Base-by-base conservation (phyloP, 306 rosid genomes). In the Carpinus fangiana region DNA sequence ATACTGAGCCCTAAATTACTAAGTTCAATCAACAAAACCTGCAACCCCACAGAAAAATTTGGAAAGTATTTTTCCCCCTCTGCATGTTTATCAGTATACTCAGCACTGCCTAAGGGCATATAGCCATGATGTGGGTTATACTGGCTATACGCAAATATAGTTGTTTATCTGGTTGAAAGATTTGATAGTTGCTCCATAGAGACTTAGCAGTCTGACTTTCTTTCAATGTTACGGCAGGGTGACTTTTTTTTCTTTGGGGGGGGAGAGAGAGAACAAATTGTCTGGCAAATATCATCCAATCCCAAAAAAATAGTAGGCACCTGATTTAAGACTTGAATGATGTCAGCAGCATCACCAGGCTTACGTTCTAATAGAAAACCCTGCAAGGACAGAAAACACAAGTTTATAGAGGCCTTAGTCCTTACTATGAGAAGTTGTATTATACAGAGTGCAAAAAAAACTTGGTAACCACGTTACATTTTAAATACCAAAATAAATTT, bases 321-420 rank as follows among this genome's bases (percentile, higher is more conserved):
- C 98, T 90, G 93, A 86, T 92, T 75, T 85, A 92, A 80, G 74
- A 54, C 81, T 76, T 90, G 90, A 78, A 94, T 88, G 82, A 90
- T 1, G 1, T 88, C 86, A 66, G 88, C 91, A 51, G 97, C 98
- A 60, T 88, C 93, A 81, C 82, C 84, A 4, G 97, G 90, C 79
- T 90, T 94, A 70, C 68, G 81, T 81, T 89, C 98, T 84, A 94
- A 70, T 68, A 94, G 81, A 79, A 88, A 81, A 77, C 93, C 97
- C 98, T 92, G 85, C 50, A 82, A 61, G 76, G 65, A 43, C 43
- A 77, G 48, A 62, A 59, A 66, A 70, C 38, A 57, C 45, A 80
- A 36, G 54, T 64, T 66, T 72, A 48, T 17, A 31, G 26, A 78
- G 41, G 34, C 61, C 71, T 53, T 51, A 78, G 41, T 23, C 61